phyloP scores from a whole-genome alignment of 768 basidiomycete species.

The Tricholoma sp. region DNA sequence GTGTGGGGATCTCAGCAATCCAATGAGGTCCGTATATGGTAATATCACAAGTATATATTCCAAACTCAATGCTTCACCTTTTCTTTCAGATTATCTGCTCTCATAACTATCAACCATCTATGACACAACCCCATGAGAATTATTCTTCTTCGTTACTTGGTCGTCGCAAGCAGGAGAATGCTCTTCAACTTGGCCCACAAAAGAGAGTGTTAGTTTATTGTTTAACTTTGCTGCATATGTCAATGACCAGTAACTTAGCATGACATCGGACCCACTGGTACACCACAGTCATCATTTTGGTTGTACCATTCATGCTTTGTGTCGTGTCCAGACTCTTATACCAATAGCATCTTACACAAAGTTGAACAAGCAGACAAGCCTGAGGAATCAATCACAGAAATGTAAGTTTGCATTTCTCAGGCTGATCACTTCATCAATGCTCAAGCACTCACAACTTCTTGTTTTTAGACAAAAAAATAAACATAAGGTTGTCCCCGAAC shows the following conservation, averaged over 20 bases:
- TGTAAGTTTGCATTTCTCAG: neutral
- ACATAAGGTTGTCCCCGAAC: neutral
- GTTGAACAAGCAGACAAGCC: slow-evolving; percentile 8
- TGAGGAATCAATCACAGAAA: slow-evolving; percentile 10
- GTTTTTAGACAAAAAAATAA: neutral
- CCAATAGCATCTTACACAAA: slow-evolving; percentile 3
- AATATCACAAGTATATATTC: neutral
- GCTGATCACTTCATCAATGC: too few species aligned
- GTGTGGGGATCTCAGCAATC: too few species aligned
- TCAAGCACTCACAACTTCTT: neutral
- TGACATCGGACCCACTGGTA: slow-evolving; percentile 6
- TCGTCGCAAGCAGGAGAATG: too few species aligned
- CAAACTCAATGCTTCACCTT: neutral
- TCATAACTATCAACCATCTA: too few species aligned
- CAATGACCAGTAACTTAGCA: too few species aligned
- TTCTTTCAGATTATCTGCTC: too few species aligned
- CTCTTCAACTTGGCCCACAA: too few species aligned
- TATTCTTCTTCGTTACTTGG: too few species aligned
- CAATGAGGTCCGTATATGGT: neutral
- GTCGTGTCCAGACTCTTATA: slow-evolving; percentile 14
- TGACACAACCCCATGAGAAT: too few species aligned
- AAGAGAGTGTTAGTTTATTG: too few species aligned
- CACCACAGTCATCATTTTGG: slow-evolving; percentile 16
- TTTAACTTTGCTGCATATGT: too few species aligned
- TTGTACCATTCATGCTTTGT: slow-evolving; percentile 13